These are phyloP conservation scores for Pseudocercospora musae DNA, from an alignment of 2,329 filamentous ascomycete genomes.

Conservation along the genomic window DNA sequence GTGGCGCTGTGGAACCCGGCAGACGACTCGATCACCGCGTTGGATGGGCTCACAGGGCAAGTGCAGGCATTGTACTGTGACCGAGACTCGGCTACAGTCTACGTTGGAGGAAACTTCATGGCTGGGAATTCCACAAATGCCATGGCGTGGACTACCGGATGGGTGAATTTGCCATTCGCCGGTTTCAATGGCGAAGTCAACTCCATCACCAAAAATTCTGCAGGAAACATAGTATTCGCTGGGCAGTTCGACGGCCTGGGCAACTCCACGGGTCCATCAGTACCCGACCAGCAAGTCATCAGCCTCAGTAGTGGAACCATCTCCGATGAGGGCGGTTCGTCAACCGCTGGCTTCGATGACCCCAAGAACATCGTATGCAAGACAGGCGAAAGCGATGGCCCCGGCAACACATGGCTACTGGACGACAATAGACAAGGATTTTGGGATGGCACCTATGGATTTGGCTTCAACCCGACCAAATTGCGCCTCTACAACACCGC, in stretches of 20 bases:
- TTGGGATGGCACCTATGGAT: constrained; percentile 80
- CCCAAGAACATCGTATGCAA: constrained; percentile 83
- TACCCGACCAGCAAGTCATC: constrained; percentile 69
- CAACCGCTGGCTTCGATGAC: constrained; percentile 64
- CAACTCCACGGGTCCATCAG: constrained; percentile 67
- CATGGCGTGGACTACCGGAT: constrained; percentile 73
- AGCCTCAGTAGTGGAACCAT: constrained; percentile 80
- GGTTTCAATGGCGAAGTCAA: constrained; percentile 92
- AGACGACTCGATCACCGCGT: constrained; percentile 65
- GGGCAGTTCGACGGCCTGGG: constrained; percentile 85
- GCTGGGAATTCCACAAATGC: constrained; percentile 83
- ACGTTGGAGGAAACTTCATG: constrained; percentile 83
- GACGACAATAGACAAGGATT: constrained; percentile 70
- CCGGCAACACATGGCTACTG: constrained; percentile 81
- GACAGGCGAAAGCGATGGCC: constrained; percentile 57
- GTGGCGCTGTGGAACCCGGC: constrained; percentile 78
- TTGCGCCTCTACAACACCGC: constrained; percentile 85
- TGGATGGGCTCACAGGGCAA: constrained; percentile 77
- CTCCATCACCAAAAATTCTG: constrained; percentile 74
- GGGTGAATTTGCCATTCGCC: constrained; percentile 79
- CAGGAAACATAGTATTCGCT: constrained; percentile 87
- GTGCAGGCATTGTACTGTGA: constrained; percentile 85
- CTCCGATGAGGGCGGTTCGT: constrained; percentile 61
- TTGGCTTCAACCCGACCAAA: constrained; percentile 82
- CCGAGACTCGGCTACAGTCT: constrained; percentile 70